Percentiles rank a stretch among this genome's conserved stretches.
phyloP scores from a whole-genome alignment of 1,139 yeast species.

The Candida tropicalis region DNA sequence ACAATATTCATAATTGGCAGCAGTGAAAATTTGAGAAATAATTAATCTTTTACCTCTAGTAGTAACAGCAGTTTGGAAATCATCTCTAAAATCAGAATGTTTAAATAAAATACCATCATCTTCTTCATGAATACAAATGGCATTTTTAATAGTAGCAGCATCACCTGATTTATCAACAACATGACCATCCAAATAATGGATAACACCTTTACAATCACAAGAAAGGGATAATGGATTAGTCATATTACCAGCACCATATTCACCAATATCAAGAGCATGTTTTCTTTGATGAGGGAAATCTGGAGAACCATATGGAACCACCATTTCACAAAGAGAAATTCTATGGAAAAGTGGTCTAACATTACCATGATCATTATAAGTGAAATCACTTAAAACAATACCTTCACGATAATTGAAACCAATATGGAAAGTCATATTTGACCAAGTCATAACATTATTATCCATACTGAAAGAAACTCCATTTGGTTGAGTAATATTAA shows the following conservation, averaged over 20 bases:
- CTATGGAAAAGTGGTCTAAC: constrained; percentile 76
- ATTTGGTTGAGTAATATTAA: constrained; percentile 73
- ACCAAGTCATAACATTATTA: constrained; percentile 74
- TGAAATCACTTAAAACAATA: constrained; percentile 72
- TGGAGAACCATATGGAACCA: constrained; percentile 91
- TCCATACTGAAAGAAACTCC: constrained; percentile 77
- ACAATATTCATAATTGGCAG: constrained; percentile 85
- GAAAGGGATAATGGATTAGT: constrained; percentile 78
- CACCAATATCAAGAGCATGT: constrained; percentile 89
- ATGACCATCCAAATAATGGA: constrained; percentile 78
- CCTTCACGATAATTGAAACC: constrained; percentile 89
- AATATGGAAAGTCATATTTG: constrained; percentile 72
- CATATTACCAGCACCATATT: constrained; percentile 85
- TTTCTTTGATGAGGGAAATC: constrained; percentile 89
- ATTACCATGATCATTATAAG: constrained; percentile 73
- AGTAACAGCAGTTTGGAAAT: constrained; percentile 70
- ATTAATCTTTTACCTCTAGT: constrained; percentile 76
- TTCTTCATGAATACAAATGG: constrained; percentile 83
- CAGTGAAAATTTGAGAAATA: constrained; percentile 79
- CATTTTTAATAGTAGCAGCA: constrained; percentile 71
- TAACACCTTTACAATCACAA: constrained; percentile 84
- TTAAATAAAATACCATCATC: constrained; percentile 78
- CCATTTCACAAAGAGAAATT: constrained; percentile 79
- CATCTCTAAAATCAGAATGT: constrained; percentile 84
- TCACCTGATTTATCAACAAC: constrained; percentile 68